phyloP scores from a whole-genome alignment of 768 basidiomycete genomes.

The Leccinum rimulosum region DNA sequence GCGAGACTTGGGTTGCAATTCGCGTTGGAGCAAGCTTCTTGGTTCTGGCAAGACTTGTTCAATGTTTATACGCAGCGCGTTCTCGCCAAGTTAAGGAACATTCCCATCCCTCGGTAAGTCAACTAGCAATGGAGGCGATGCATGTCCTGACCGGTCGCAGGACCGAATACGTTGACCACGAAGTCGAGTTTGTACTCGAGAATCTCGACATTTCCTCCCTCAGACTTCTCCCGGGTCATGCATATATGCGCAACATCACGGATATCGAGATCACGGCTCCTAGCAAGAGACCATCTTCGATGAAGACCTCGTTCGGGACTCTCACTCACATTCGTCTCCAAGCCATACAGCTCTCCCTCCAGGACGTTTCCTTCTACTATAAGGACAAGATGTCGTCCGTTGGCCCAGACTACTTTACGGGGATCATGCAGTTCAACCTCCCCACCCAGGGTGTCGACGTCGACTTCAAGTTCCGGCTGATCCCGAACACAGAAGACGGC shows the following conservation, averaged over 20 bases:
- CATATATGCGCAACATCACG: slow-evolving; percentile 71
- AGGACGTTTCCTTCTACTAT: slow-evolving; percentile 74
- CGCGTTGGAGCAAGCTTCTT: slow-evolving; percentile 58
- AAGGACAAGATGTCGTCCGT: slow-evolving; percentile 55
- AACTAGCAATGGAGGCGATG: neutral
- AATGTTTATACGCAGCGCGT: slow-evolving; percentile 72
- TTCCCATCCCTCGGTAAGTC: slow-evolving; percentile 68
- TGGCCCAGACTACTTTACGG: slow-evolving; percentile 57
- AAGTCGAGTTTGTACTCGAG: slow-evolving; percentile 73
- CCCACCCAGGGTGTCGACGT: slow-evolving; percentile 68
- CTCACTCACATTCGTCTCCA: slow-evolving; percentile 65
- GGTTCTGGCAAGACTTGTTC: slow-evolving; percentile 82
- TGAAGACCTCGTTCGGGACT: slow-evolving; percentile 54
- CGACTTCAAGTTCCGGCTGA: slow-evolving; percentile 62
- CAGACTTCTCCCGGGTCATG: slow-evolving; percentile 65
- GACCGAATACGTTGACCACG: slow-evolving; percentile 66
- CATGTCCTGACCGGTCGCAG: slow-evolving; percentile 32
- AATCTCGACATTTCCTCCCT: slow-evolving; percentile 69
- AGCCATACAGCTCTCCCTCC: slow-evolving; percentile 59
- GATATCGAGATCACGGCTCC: slow-evolving; percentile 53
- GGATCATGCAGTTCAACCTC: slow-evolving; percentile 58
- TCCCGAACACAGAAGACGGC: slow-evolving; percentile 47
- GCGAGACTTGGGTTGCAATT: slow-evolving; percentile 45
- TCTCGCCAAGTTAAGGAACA: slow-evolving; percentile 48
- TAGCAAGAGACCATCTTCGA: slow-evolving; percentile 25